phyloP scores from a whole-genome alignment of 2,329 filamentous ascomycete species.

The Calonectria fujianensis region DNA sequence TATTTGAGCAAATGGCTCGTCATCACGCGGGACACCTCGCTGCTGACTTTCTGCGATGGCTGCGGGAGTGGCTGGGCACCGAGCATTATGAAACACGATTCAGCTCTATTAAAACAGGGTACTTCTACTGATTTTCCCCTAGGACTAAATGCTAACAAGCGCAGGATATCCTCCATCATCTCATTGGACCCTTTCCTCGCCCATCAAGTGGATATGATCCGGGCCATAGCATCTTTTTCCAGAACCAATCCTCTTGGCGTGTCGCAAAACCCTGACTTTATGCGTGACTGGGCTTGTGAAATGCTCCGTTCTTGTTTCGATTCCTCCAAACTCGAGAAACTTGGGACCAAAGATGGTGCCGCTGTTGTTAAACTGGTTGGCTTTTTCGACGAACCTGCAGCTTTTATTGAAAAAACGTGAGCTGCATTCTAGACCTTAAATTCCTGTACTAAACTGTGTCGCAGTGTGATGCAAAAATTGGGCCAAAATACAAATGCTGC shows the following conservation, averaged over 20 bases:
- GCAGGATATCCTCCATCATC: neutral
- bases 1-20: neutral
- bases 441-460: neutral
- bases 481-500: neutral
- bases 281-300: constrained; percentile 42
- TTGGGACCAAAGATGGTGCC: neutral
- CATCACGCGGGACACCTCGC: neutral
- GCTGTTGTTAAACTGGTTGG: neutral
- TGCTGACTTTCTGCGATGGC: neutral
- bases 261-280: neutral
- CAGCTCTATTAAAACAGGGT: neutral
- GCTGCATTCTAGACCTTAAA: neutral
- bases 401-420: neutral
- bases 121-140: neutral
- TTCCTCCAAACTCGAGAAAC: neutral
- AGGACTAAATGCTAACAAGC: neutral
- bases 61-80: neutral
- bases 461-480: neutral
- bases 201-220: constrained; percentile 29
- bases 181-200: constrained; percentile 30
- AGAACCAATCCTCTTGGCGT: neutral
- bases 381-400: neutral
- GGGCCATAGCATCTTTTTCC: constrained; percentile 11
- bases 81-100: neutral
- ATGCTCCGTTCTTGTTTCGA: neutral